Evolutionary conservation across 108 stramenopile species (phyloP).

Genomic region (Cylindrotheca closterium): DNA sequence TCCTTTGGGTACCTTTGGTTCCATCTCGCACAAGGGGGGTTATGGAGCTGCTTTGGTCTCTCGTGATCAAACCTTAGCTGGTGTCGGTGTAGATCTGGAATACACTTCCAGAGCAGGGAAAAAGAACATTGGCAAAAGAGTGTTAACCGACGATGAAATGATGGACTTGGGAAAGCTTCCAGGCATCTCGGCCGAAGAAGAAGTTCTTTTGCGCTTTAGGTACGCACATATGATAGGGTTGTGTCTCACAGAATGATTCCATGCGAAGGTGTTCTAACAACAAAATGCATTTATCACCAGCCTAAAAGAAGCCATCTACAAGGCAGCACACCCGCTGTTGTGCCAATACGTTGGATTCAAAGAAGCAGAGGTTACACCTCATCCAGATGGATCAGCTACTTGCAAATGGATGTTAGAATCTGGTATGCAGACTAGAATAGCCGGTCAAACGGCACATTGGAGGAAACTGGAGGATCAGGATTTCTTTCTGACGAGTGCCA

Average conservation of each 20-base stretch:
- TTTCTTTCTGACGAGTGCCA: slow-evolving; percentile 37
- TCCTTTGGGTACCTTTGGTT: slow-evolving; percentile 40
- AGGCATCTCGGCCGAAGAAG: slow-evolving; percentile 65
- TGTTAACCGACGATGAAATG: slow-evolving; percentile 65
- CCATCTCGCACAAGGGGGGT: slow-evolving; percentile 75
- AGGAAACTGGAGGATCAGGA: slow-evolving; percentile 27
- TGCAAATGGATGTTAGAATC: slow-evolving; percentile 46
- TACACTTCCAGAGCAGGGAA: slow-evolving; percentile 39
- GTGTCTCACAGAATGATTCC: not conserved
- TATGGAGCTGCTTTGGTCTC: slow-evolving; percentile 46
- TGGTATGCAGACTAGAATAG: slow-evolving; percentile 41
- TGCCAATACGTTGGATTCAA: slow-evolving; percentile 85
- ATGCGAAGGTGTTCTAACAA: not conserved
- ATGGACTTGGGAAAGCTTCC: slow-evolving; percentile 49
- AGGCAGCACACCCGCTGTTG: slow-evolving; percentile 79
- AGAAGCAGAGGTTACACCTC: slow-evolving; percentile 77
- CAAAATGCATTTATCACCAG: slow-evolving; percentile 11
- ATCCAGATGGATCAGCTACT: slow-evolving; percentile 68
- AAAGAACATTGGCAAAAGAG: slow-evolving; percentile 51
- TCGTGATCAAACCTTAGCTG: slow-evolving; percentile 31
- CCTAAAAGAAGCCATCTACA: slow-evolving; percentile 86
- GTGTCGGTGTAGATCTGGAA: slow-evolving; percentile 83
- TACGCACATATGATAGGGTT: slow-evolving; percentile 8
- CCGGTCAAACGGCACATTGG: slow-evolving; percentile 63
- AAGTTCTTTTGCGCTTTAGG: slow-evolving; percentile 81